These are phyloP conservation scores for Durotheca rogersii DNA, from an alignment of 495 filamentous ascomycete genomes.

Conservation along the genomic window DNA sequence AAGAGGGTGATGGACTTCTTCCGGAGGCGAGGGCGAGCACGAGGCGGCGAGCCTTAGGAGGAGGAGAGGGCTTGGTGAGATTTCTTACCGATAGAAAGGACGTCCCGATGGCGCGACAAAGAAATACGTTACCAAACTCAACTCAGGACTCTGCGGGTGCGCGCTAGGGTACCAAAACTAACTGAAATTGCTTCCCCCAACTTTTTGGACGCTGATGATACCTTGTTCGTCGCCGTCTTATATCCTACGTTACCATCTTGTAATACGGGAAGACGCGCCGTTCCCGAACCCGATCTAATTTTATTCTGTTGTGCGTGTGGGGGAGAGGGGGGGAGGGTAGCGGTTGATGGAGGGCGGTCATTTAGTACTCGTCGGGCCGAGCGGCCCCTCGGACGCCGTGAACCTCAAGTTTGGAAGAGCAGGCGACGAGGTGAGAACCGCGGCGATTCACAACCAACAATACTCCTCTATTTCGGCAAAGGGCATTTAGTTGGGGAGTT, in stretches of 20 bases:
- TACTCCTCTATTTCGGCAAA: slow-evolving; percentile 12
- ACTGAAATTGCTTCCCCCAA: slow-evolving; percentile 19
- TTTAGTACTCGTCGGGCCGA: background rate
- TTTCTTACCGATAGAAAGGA: background rate
- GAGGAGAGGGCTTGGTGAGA: background rate
- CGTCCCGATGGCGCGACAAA: slow-evolving; percentile 1
- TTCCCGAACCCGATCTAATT: slow-evolving; percentile 23
- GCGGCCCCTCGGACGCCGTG: background rate
- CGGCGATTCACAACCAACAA: slow-evolving; percentile 16
- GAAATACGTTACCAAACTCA: background rate
- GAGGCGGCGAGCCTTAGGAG: slow-evolving; percentile 55
- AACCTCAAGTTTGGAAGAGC: slow-evolving; percentile 21
- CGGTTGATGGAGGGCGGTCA: no score
- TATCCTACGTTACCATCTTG: slow-evolving; percentile 26
- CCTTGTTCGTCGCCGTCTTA: slow-evolving; percentile 26
- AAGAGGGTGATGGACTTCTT: slow-evolving; percentile 98
- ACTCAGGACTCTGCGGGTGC: slow-evolving; percentile 9
- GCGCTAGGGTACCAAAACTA: slow-evolving; percentile 10
- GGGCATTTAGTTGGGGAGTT: slow-evolving; percentile 23
- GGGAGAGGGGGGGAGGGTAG: no score
- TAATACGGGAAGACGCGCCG: slow-evolving; percentile 28
- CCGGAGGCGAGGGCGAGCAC: slow-evolving; percentile 76
- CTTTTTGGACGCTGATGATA: slow-evolving; percentile 28
- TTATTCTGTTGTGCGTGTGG: slow-evolving; percentile 13
- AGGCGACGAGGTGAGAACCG: slow-evolving; percentile 9